Conservation (phyloP, 257 asterid genomes). For the Cynanchum wilfordii region DNA sequence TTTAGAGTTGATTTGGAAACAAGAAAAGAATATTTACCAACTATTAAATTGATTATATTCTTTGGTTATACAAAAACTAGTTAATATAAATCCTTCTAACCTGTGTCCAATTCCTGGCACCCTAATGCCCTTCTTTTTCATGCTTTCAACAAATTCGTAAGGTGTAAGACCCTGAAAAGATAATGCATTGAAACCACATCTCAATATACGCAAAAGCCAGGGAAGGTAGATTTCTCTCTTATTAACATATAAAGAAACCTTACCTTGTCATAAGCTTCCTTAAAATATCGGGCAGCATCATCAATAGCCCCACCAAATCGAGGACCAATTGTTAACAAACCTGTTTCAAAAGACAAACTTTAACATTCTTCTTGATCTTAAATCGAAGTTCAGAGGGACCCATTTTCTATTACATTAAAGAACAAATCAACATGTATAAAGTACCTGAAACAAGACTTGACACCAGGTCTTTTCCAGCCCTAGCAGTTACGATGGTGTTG, state of each 20-base stretch:
- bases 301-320: conserved; percentile 99
- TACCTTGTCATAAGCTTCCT: conserved; percentile 95
- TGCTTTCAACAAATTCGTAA: conserved; percentile 92
- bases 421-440: conserved; percentile 9
- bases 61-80: background rate
- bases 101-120: conserved; percentile 99
- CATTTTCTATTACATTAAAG: background rate
- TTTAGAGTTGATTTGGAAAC: background rate
- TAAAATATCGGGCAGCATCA: conserved; percentile 97
- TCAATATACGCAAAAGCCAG: conserved; percentile 1
- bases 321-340: conserved; percentile 95
- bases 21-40: background rate
- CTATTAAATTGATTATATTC: background rate
- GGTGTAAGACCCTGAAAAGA: conserved; percentile 73
- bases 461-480: conserved; percentile 98
- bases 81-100: conserved; percentile 29
- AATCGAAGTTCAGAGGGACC: conserved; percentile 4
- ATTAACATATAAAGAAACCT: conserved; percentile 16
- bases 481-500: conserved; percentile 92
- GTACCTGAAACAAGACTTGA: conserved; percentile 96
- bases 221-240: background rate
- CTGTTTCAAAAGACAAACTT: conserved; percentile 37
- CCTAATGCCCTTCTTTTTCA: conserved; percentile 99
- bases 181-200: background rate
- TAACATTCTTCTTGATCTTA: conserved; percentile 14